Conservation (phyloP, 176 grass and related monocot species). For the Puccinellia tenuiflora region DNA sequence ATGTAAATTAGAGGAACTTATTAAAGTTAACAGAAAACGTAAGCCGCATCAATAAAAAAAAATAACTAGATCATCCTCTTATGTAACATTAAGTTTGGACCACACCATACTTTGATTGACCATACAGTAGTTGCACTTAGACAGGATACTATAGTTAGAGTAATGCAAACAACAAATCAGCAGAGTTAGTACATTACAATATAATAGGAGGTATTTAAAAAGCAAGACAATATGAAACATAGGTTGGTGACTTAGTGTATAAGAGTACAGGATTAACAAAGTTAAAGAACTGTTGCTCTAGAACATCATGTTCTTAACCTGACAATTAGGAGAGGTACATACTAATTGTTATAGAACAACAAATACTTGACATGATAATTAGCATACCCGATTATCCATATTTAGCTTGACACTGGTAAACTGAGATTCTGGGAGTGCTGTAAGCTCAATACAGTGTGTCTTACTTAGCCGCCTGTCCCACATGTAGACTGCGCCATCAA, state of each 20-base stretch:
- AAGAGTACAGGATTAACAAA: neutral
- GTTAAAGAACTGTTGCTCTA: neutral
- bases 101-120: neutral
- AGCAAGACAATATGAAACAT: neutral
- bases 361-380: neutral
- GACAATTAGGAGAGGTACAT: neutral
- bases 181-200: neutral
- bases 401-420: conserved; percentile 71
- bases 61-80: neutral
- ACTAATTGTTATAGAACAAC: neutral
- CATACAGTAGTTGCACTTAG: neutral
- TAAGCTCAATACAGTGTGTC: conserved; percentile 64
- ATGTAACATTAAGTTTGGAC: neutral
- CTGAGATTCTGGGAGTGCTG: conserved; percentile 52
- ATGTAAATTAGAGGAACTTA: neutral
- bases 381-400: conserved; percentile 61
- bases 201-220: neutral
- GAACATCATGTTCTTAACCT: neutral
- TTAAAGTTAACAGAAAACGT: conserved; percentile 1
- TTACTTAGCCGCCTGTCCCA: conserved; percentile 78
- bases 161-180: neutral
- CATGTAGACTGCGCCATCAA: conserved; percentile 76
- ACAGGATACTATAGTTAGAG: neutral
- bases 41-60: neutral
- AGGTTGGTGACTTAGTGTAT: neutral